These are phyloP conservation scores for Colletotrichum sp. DNA, from an alignment of 2,329 filamentous ascomycete species.

Conservation along the genomic window DNA sequence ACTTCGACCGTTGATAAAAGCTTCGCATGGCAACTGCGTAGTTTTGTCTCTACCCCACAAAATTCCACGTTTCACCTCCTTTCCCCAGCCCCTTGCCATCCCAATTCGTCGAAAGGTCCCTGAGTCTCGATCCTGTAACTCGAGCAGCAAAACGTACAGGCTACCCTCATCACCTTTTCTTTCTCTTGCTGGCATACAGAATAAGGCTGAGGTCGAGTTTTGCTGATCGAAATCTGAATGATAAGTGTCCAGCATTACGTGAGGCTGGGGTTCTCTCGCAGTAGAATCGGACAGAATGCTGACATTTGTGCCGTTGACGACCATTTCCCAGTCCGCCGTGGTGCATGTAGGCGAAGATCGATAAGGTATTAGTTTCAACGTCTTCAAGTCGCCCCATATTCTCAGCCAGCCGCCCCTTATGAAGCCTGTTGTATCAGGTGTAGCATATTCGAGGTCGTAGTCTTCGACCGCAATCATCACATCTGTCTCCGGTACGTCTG, in stretches of 20 bases:
- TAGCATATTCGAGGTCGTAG: background rate
- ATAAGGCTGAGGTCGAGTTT: background rate
- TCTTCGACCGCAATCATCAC: background rate
- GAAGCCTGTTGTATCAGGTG: background rate
- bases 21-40: background rate
- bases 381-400: background rate
- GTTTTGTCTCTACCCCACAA: background rate
- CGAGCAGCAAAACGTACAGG: background rate
- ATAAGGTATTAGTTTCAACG: background rate
- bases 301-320: background rate
- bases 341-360: background rate
- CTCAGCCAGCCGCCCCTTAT: background rate
- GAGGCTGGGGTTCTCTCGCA: background rate
- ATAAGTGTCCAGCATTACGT: background rate
- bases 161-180: background rate
- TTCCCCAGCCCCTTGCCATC: background rate
- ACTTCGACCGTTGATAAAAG: background rate
- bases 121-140: background rate
- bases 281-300: background rate
- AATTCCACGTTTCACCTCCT: background rate
- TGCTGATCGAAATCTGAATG: background rate
- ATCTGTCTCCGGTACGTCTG: background rate
- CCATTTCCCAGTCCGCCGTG: background rate
- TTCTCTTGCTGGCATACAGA: background rate
- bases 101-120: background rate